These are phyloP conservation scores for Trichoderma atrobrunneum DNA, from an alignment of 2,329 filamentous ascomycete species.

Conservation along the genomic window DNA sequence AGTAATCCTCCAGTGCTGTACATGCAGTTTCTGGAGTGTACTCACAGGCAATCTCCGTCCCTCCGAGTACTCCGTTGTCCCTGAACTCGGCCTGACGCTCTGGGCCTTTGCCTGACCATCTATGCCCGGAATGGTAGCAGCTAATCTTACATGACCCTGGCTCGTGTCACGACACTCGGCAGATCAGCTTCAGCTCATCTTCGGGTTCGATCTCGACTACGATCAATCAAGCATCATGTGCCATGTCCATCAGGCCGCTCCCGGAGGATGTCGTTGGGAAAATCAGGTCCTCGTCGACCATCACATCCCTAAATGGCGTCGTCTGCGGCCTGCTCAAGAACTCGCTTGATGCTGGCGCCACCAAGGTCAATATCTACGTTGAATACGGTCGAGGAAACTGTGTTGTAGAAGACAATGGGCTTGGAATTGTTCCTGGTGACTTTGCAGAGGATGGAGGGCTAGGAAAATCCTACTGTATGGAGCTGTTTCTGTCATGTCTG, in stretches of 20 bases:
- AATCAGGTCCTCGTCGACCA: slow-evolving; percentile 79
- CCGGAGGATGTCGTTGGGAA: slow-evolving; percentile 70
- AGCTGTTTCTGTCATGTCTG: not conserved
- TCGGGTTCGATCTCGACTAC: not conserved
- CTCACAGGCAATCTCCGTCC: no score
- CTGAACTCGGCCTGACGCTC: not conserved
- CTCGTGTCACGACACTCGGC: slow-evolving; percentile 2
- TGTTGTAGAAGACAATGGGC: slow-evolving; percentile 78
- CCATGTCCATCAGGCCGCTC: slow-evolving; percentile 66
- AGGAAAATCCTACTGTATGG: slow-evolving; percentile 68
- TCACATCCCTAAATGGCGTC: slow-evolving; percentile 71
- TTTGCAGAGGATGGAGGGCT: slow-evolving; percentile 70
- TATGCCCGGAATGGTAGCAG: slow-evolving; percentile 1
- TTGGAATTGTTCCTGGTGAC: slow-evolving; percentile 70
- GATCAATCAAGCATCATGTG: slow-evolving; percentile 25
- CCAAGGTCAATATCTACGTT: slow-evolving; percentile 65
- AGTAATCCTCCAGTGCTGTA: not conserved
- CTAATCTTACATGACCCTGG: slow-evolving; percentile 8
- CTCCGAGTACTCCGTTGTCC: not conserved
- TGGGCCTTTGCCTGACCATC: not conserved
- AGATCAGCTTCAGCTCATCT: not conserved
- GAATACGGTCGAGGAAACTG: slow-evolving; percentile 77
- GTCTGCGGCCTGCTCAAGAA: slow-evolving; percentile 75
- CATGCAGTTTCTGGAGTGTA: not conserved
- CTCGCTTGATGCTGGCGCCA: slow-evolving; percentile 74